Base-by-base conservation (phyloP, 345 rosid species). In the Hibiscus trionum region DNA sequence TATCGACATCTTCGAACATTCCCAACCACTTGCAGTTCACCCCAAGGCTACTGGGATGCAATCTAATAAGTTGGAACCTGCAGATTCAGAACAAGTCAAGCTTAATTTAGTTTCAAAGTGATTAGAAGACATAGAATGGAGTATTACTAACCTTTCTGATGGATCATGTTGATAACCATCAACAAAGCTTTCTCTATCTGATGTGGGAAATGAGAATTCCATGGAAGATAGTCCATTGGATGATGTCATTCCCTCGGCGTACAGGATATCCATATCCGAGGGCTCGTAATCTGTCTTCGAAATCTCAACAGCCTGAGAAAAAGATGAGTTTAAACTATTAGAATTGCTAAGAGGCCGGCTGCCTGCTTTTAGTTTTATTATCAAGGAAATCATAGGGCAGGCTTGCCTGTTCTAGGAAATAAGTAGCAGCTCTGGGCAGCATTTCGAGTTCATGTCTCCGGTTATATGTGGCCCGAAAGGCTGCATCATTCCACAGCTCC, bases 51-150 rank as follows among this genome's bases (percentile, higher is more conserved):
- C 76, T 84, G 4, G 96, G 90, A 79, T 85, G 90, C 68, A 84
- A 73, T 74, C 97, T 85, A 74, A 95, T 90, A 57, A 94, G 91
- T 79, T 94, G 91, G 84, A 84, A 91, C 85, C 98, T 93, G 80
- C 31, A 76, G 73, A 59, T 55, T 35, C 46, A 73, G 19, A 66
- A 63, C 66, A 73, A 64, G 46, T 74, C 61, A 29, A 21, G 26
- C 16, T 29, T 37, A 31, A 31, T 26, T 70, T 24, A 37, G 42
- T 16, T 19, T 27, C 47, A n/a, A 3, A 53, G 11, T 3, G 26
- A 66, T 26, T 5, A 66, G 37, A 66, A 46, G 71, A 11, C 39
- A 66, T 4, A 11, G 50, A 58, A 56, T 70, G 26, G 56, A 52
- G 27, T 66, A 47, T 7, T 75, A 70, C 86, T 77, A 69, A 91